Conservation (phyloP, 495 filamentous ascomycete genomes). For the Podospora appendiculata region DNA sequence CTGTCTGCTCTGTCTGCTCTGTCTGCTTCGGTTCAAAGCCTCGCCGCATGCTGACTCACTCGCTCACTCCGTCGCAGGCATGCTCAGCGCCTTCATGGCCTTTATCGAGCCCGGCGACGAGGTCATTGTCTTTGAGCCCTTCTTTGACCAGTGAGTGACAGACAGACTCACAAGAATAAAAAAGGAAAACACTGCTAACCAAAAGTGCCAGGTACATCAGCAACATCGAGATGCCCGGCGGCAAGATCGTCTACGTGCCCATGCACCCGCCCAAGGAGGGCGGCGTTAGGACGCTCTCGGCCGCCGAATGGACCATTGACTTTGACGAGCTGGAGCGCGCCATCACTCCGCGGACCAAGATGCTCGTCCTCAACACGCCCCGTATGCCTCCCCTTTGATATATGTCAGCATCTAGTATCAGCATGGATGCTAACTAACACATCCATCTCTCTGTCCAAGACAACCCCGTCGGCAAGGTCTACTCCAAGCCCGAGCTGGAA, state of each 20-base stretch:
- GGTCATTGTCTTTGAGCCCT: constrained; percentile 96
- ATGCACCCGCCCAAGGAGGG: constrained; percentile 87
- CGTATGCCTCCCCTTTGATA: constrained; percentile 25
- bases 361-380: constrained; percentile 81
- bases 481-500: constrained; percentile 72
- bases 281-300: constrained; percentile 66
- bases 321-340: constrained; percentile 73
- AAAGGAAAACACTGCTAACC: constrained; percentile 9
- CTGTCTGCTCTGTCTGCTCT: no score
- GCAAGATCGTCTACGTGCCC: constrained; percentile 87
- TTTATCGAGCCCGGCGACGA: constrained; percentile 93
- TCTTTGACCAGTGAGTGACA: constrained; percentile 78
- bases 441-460: constrained; percentile 35
- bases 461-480: constrained; percentile 96
- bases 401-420: no score
- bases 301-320: constrained; percentile 82
- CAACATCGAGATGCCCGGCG: constrained; percentile 97
- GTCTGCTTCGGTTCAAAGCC: no score
- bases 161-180: background rate
- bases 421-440: constrained; percentile 12
- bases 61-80: constrained; percentile 30
- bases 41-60: no score
- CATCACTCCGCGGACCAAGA: constrained; percentile 82
- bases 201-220: constrained; percentile 75
- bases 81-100: constrained; percentile 95